These are phyloP conservation scores for Suillus fuscotomentosus DNA, from an alignment of 768 basidiomycete species.

Conservation along the genomic window DNA sequence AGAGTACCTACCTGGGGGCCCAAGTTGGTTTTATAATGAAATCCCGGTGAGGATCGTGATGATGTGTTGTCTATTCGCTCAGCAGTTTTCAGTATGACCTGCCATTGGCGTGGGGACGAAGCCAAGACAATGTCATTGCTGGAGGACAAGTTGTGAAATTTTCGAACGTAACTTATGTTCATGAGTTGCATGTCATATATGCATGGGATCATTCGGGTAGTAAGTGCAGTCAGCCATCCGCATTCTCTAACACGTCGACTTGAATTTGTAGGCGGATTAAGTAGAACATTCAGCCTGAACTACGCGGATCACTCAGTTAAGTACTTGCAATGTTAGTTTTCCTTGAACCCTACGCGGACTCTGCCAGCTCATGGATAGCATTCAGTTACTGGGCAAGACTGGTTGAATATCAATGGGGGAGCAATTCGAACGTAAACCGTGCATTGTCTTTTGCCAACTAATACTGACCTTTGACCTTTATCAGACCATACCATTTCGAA, in stretches of 20 bases:
- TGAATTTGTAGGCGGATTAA: conserved; percentile 8
- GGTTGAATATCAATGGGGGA: conserved; percentile 43
- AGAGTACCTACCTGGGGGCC: conserved; percentile 38
- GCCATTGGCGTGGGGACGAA: conserved; percentile 39
- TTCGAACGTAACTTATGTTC: conserved; percentile 32
- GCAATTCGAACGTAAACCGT: conserved; percentile 41
- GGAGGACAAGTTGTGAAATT: conserved; percentile 40
- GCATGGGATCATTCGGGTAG: conserved; percentile 38
- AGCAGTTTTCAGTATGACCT: conserved; percentile 37
- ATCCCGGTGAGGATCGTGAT: conserved; percentile 31
- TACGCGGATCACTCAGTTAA: conserved; percentile 37
- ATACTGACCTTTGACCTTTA: conserved; percentile 1
- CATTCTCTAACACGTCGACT: neutral
- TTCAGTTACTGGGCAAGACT: conserved; percentile 44
- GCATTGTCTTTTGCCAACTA: neutral
- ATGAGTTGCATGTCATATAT: conserved; percentile 50
- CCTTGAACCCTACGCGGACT: neutral
- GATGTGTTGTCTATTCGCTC: neutral
- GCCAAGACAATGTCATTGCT: conserved; percentile 45
- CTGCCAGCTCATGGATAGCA: neutral
- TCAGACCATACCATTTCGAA: conserved; percentile 47
- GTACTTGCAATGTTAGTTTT: conserved; percentile 32
- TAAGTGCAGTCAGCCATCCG: conserved; percentile 15
- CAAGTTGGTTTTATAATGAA: conserved; percentile 35
- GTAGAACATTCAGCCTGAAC: conserved; percentile 34